Conservation (phyloP, 2,329 filamentous ascomycete species). For the Aspergillus sp. region DNA sequence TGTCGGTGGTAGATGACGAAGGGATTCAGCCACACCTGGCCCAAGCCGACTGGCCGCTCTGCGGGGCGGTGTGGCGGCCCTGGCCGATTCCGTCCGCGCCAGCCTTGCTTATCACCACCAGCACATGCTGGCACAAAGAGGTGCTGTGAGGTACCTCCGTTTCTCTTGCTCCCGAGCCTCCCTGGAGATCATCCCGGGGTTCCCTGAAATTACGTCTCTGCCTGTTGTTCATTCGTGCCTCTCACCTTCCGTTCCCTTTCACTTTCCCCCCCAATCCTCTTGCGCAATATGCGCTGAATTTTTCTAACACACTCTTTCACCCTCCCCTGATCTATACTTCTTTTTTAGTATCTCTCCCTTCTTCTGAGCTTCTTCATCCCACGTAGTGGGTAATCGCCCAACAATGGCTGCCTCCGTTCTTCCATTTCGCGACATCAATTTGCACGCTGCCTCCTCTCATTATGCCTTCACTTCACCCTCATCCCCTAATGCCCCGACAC, state of each 20-base stretch:
- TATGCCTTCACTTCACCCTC: conserved; percentile 98
- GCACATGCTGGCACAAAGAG: conserved; percentile 8
- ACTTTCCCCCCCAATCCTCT: neutral
- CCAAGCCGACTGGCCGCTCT: conserved; percentile 18
- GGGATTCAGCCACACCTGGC: conserved; percentile 33
- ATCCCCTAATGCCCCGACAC: conserved; percentile 80
- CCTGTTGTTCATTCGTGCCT: neutral
- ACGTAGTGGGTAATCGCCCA: conserved; percentile 33
- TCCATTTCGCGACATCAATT: conserved; percentile 95
- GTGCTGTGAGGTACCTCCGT: neutral
- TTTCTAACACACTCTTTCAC: conserved; percentile 8
- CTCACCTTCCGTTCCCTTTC: conserved; percentile 16
- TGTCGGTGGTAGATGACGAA: conserved; percentile 35
- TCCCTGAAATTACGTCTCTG: conserved; percentile 6
- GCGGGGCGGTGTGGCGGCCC: conserved; percentile 20
- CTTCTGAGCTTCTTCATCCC: conserved; percentile 9
- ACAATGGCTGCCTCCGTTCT: conserved; percentile 46
- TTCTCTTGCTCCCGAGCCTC: neutral
- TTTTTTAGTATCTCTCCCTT: conserved; percentile 11
- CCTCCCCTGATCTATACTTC: conserved; percentile 1
- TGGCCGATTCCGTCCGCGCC: conserved; percentile 8
- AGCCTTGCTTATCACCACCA: conserved; percentile 10
- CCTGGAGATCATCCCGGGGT: conserved; percentile 7
- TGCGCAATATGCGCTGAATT: conserved; percentile 18
- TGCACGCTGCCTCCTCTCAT: conserved; percentile 85